Conservation (phyloP, 2,329 filamentous ascomycete genomes). For the Colletotrichum lentis region DNA sequence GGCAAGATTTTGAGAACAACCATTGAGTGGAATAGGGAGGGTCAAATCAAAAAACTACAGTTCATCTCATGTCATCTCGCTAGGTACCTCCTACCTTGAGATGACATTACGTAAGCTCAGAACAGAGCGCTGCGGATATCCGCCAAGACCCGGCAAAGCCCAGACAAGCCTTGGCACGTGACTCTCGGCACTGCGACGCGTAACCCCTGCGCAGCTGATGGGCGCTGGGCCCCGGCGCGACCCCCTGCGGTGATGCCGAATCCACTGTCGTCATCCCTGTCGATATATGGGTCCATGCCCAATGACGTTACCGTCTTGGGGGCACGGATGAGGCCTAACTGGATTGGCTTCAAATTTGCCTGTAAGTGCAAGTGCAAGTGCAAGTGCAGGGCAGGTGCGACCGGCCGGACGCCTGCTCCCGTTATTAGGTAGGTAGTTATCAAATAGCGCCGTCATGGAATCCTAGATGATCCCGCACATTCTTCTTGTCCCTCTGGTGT, state of each 20-base stretch:
- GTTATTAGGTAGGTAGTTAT: neutral
- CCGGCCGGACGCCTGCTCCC: constrained; percentile 1
- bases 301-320: constrained; percentile 19
- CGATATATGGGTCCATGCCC: neutral
- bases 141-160: constrained; percentile 3
- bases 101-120: constrained; percentile 20
- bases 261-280: neutral
- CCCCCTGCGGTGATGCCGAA: constrained; percentile 18
- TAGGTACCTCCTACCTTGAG: neutral
- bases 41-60: neutral
- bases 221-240: neutral
- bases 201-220: constrained; percentile 21
- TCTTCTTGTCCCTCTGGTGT: neutral
- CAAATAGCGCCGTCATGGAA: constrained; percentile 17
- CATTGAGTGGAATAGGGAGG: neutral
- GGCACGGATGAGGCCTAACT: constrained; percentile 14
- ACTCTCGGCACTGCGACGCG: constrained; percentile 32
- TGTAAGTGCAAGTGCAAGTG: neutral
- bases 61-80: neutral
- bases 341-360: constrained; percentile 11
- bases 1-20: too few relatives aligned
- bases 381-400: neutral
- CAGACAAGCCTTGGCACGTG: constrained; percentile 33
- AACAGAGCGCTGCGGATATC: neutral
- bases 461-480: neutral